These are phyloP conservation scores for Curvularia sp. DNA, from an alignment of 2,329 filamentous ascomycete genomes.

Conservation along the genomic window DNA sequence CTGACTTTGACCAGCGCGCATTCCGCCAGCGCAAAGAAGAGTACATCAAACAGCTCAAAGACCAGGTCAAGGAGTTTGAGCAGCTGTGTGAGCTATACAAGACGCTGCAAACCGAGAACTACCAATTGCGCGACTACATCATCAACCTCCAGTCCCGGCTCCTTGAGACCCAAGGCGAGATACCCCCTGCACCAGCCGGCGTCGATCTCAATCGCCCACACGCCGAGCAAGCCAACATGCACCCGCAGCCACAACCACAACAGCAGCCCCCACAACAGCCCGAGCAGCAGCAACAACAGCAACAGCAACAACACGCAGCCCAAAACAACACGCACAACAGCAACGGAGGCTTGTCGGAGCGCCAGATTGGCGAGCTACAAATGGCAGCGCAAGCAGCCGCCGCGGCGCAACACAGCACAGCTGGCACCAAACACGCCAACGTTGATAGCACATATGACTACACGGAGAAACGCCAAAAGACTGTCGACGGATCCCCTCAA, in stretches of 20 bases:
- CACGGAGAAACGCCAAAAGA: constrained; percentile 48
- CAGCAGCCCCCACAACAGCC: constrained; percentile 31
- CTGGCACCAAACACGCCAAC: constrained; percentile 45
- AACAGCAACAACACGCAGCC: constrained; percentile 29
- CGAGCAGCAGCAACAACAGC: constrained; percentile 31
- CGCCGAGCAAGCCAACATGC: constrained; percentile 37
- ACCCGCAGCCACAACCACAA: constrained; percentile 25
- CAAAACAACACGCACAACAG: constrained; percentile 37
- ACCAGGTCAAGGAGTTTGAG: constrained; percentile 83
- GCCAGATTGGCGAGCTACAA: constrained; percentile 44
- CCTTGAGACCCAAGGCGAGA: constrained; percentile 81
- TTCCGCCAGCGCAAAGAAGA: constrained; percentile 98
- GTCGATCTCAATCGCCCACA: constrained; percentile 71
- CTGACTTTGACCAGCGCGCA: constrained; percentile 70
- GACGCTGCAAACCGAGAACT: constrained; percentile 85
- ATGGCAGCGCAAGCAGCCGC: constrained; percentile 50
- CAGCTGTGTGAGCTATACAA: constrained; percentile 80
- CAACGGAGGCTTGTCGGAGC: constrained; percentile 48
- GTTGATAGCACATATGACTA: constrained; percentile 45
- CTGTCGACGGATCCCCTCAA: constrained; percentile 43
- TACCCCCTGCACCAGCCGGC: constrained; percentile 82
- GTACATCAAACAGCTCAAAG: constrained; percentile 97
- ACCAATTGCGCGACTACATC: constrained; percentile 88
- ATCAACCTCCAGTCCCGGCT: constrained; percentile 87
- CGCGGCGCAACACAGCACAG: constrained; percentile 44